Base-by-base conservation (phyloP, 2,329 filamentous ascomycete species). In the Xylaria sp. region DNA sequence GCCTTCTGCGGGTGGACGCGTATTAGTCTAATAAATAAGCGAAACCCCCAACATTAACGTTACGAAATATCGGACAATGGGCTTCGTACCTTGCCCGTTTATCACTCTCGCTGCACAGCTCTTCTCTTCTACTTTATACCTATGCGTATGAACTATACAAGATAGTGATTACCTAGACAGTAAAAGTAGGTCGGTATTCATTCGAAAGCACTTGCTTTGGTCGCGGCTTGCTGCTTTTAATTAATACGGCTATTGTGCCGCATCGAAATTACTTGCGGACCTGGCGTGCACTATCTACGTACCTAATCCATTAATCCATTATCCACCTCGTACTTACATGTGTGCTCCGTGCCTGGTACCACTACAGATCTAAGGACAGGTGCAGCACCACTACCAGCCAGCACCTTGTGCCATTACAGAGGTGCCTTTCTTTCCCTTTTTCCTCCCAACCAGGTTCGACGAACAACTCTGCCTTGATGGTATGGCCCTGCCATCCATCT, bases 211-310 rank as follows among this genome's bases (percentile, higher is more conserved):
- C 39, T 55, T 63, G 50, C 31, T 61, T 61, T 46, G 8, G 7
- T 48, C 31, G 56, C 63, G 52, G 63, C 67, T 69, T 50, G 57
- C 58, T 66, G 55, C 41, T 50, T 37, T 46, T 46, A 15, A 46
- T 46, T 60, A 31, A 34, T 62, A 48, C 62, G 50, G 63, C 20
- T 60, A 25, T 55, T 58, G 67, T 66, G 63, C 63, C 59, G 54
- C 60, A 39, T 66, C 18, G 59, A 69, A 69, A 63, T 69, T 66
- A 60, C 51, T 64, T 57, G 66, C 51, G 57, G 62, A 60, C 54
- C 57, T 18, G 54, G 51, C 41, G 62, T 51, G 56, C 37, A 50
- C 41, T 51, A 55, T 34, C 59, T 55, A 28, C 5, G 18, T 8
- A 7, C 39, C 39, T 41, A 41, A 41, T 28, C 28, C 28, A 28